phyloP scores from a whole-genome alignment of 2,329 filamentous ascomycete species.

The Clarireedia homoeocarpa region DNA sequence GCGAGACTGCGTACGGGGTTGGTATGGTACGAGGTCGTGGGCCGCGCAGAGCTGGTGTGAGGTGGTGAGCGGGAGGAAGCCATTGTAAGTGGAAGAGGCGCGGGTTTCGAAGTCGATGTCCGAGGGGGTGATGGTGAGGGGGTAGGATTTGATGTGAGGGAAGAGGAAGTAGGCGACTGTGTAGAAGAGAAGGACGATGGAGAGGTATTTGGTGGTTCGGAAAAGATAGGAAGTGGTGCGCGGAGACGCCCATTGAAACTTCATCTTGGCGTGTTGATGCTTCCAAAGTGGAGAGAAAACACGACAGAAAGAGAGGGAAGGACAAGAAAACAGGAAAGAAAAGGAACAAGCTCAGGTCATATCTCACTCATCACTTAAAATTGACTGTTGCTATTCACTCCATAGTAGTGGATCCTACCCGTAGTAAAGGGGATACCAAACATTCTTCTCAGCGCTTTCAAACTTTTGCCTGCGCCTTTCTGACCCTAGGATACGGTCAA shows the following conservation, averaged over 20 bases:
- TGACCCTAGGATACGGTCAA: no score
- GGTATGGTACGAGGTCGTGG: neutral
- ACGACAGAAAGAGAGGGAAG: neutral
- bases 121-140: slow-evolving; percentile 3
- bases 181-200: neutral
- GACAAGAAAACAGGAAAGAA: neutral
- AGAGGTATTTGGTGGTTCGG: neutral
- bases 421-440: no score
- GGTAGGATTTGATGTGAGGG: neutral
- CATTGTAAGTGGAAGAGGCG: neutral
- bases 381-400: neutral
- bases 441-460: no score
- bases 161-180: neutral
- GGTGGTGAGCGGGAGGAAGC: neutral
- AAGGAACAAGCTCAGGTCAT: neutral
- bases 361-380: neutral
- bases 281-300: neutral
- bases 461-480: no score
- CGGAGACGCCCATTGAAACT: neutral
- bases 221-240: neutral
- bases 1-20: slow-evolving; percentile 23
- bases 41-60: slow-evolving; percentile 2
- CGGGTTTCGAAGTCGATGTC: slow-evolving; percentile 5
- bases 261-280: neutral
- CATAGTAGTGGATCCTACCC: no score